A percentile compares a stretch with the other conserved stretches of the same genome.
Conservation (phyloP, 176 grass and related monocot species). For the Guadua angustifolia region DNA sequence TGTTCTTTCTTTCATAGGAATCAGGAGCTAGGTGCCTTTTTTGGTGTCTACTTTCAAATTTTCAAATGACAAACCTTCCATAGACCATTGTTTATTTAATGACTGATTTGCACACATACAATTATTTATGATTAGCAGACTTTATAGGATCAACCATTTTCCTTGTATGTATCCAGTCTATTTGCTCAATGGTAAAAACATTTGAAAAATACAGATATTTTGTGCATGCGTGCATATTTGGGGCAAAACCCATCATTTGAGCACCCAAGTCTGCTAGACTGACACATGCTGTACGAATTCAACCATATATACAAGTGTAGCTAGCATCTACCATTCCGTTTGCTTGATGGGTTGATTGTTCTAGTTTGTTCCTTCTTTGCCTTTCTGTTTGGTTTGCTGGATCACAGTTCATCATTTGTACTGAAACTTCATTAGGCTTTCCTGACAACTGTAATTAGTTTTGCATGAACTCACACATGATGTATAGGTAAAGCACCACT, state of each 20-base stretch:
- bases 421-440: background rate
- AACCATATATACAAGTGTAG: background rate
- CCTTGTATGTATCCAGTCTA: background rate
- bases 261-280: background rate
- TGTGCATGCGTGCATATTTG: background rate
- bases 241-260: background rate
- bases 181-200: conserved; percentile 10
- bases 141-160: conserved; percentile 4
- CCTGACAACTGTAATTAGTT: background rate
- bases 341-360: conserved; percentile 21
- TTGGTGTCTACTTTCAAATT: background rate
- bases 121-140: conserved; percentile 17
- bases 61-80: background rate
- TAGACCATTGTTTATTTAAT: background rate
- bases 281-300: background rate
- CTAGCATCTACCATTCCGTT: conserved; percentile 10
- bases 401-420: conserved; percentile 17
- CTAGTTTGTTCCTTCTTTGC: conserved; percentile 5
- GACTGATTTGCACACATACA: conserved; percentile 1
- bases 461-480: background rate
- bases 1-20: background rate
- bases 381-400: conserved; percentile 2
- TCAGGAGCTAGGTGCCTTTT: background rate
- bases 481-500: conserved; percentile 9
- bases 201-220: background rate